Percentiles rank a stretch among this genome's conserved stretches.
Evolutionary conservation across 1,139 yeast genomes (phyloP).

Genomic region (Zygosaccharomyces pseudobailii): DNA sequence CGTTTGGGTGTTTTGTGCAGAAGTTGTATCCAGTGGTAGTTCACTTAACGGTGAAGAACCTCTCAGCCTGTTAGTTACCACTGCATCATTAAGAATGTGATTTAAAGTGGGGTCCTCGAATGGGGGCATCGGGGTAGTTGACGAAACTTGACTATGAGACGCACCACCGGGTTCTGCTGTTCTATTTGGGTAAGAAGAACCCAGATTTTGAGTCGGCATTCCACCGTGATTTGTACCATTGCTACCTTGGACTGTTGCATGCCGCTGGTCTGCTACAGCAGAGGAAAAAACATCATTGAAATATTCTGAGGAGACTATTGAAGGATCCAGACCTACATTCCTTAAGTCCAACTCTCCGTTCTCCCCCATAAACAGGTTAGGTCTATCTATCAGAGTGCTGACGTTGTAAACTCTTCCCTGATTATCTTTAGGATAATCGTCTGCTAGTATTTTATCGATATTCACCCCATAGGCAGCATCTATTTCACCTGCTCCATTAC

Average conservation of each 20-base stretch:
- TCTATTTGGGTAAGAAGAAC: conserved; percentile 4
- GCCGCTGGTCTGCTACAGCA: conserved; percentile 1
- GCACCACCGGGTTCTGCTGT: background rate
- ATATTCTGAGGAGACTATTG: conserved; percentile 16
- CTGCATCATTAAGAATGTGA: conserved; percentile 12
- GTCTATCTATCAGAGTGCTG: conserved; percentile 24
- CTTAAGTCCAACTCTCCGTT: conserved; percentile 17
- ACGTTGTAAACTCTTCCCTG: conserved; percentile 17
- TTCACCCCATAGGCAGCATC: conserved; percentile 10
- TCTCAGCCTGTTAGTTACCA: conserved; percentile 7
- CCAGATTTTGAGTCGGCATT: conserved; percentile 3
- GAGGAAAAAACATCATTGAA: conserved; percentile 20
- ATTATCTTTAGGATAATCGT: conserved; percentile 6
- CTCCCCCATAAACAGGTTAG: conserved; percentile 17
- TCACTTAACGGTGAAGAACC: conserved; percentile 6
- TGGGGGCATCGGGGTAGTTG: conserved; percentile 8
- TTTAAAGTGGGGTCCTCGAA: conserved; percentile 18
- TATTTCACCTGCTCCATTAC: conserved; percentile 2
- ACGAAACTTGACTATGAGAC: conserved; percentile 1
- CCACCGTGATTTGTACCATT: conserved; percentile 2
- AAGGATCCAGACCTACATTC: conserved; percentile 16
- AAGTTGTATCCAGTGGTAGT: conserved; percentile 5
- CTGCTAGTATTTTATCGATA: conserved; percentile 15
- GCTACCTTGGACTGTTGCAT: conserved; percentile 2
- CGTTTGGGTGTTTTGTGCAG: conserved; percentile 21